Conservation (phyloP, 1,139 yeast genomes). For the Meyerozyma elateridarum region DNA sequence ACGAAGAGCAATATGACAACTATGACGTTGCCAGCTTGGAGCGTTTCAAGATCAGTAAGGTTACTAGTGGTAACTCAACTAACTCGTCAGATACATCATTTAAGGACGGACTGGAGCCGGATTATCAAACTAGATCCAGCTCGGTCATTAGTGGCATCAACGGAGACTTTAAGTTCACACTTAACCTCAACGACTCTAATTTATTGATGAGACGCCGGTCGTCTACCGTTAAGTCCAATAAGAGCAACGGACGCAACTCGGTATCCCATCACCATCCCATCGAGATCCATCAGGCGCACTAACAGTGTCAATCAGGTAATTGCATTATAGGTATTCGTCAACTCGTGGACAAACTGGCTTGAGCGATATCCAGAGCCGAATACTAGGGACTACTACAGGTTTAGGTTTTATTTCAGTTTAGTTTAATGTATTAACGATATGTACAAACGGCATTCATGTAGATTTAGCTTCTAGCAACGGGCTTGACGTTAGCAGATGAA, state of each 20-base stretch:
- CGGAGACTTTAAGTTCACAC: conserved; percentile 40
- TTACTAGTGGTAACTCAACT: conserved; percentile 9
- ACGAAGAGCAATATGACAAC: conserved; percentile 8
- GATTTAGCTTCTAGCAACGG: conserved; percentile 28
- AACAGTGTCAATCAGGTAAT: no score
- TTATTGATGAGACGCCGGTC: conserved; percentile 34
- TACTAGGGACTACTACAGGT: no score
- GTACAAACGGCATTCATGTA: conserved; percentile 6
- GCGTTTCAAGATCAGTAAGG: conserved; percentile 1
- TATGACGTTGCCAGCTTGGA: conserved; percentile 3
- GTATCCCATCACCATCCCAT: conserved; percentile 1
- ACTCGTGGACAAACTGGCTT: no score
- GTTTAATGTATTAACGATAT: background rate
- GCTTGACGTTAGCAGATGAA: conserved; percentile 33
- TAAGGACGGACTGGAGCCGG: conserved; percentile 11
- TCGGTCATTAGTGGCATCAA: conserved; percentile 37
- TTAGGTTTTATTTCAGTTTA: conserved; percentile 3
- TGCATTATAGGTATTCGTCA: no score
- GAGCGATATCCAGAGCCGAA: no score
- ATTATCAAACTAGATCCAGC: conserved; percentile 40
- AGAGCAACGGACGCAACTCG: background rate
- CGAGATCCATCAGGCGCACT: background rate
- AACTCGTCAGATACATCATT: conserved; percentile 8
- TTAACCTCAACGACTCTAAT: conserved; percentile 41
- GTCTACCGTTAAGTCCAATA: conserved; percentile 3